phyloP scores from a whole-genome alignment of 441 rosid genomes.

The Brassica hybrid region DNA sequence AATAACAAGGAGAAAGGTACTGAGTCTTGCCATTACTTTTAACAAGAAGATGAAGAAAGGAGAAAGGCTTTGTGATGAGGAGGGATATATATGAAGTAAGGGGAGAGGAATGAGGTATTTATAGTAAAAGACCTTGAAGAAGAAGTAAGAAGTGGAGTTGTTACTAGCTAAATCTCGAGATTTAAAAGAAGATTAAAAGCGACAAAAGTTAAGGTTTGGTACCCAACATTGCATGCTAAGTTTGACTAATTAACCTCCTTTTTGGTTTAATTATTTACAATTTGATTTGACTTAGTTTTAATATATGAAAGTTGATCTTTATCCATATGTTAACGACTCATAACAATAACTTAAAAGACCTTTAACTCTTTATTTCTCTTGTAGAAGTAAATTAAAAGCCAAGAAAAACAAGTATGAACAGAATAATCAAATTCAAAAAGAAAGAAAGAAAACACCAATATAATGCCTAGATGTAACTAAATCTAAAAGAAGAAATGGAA shows the following conservation, averaged over 20 bases:
- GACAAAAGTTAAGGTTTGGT: conserved; percentile 35
- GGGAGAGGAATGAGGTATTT: conserved; percentile 38
- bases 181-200: conserved; percentile 7
- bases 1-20: conserved; percentile 43
- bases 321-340: conserved; percentile 37
- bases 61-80: conserved; percentile 40
- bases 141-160: conserved; percentile 47
- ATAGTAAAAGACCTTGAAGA: conserved; percentile 26
- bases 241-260: conserved; percentile 34
- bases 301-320: conserved; percentile 10
- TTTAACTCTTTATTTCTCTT: background rate
- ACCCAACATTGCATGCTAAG: conserved; percentile 37
- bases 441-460: conserved; percentile 7
- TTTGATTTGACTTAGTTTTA: conserved; percentile 28
- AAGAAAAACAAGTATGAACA: conserved; percentile 37
- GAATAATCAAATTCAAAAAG: conserved; percentile 12
- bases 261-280: conserved; percentile 17
- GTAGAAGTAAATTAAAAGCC: conserved; percentile 13
- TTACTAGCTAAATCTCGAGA: conserved; percentile 37
- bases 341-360: conserved; percentile 19
- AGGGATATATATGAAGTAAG: conserved; percentile 24
- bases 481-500: background rate
- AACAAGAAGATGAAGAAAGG: conserved; percentile 17
- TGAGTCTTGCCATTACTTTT: conserved; percentile 44
- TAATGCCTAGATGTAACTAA: conserved; percentile 33